phyloP scores from a whole-genome alignment of 257 asterid genomes.

The Petunia secreta region DNA sequence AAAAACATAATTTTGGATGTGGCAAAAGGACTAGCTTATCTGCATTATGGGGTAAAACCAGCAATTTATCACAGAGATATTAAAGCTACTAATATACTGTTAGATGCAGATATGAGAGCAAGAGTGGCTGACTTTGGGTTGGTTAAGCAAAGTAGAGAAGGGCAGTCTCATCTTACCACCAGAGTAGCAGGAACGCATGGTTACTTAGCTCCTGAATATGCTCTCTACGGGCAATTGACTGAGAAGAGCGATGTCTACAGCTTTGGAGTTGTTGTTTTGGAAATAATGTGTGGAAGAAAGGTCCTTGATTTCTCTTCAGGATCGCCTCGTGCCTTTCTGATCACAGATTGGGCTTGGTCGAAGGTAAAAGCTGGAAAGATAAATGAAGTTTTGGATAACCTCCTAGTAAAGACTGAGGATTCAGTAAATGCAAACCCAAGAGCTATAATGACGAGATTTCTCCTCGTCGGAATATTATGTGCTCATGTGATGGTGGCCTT shows the following conservation, averaged over 20 bases:
- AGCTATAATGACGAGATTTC: slow-evolving; percentile 76
- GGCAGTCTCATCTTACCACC: slow-evolving; percentile 86
- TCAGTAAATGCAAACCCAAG: slow-evolving; percentile 56
- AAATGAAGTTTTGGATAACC: slow-evolving; percentile 58
- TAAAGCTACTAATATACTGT: slow-evolving; percentile 78
- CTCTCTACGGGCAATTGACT: slow-evolving; percentile 85
- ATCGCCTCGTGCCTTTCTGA: slow-evolving; percentile 53
- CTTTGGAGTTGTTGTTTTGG: slow-evolving; percentile 85
- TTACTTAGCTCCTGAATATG: slow-evolving; percentile 89
- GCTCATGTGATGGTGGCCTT: slow-evolving; percentile 96
- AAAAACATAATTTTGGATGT: slow-evolving; percentile 80
- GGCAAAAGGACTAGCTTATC: slow-evolving; percentile 72
- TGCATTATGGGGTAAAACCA: slow-evolving; percentile 85
- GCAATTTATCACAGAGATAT: slow-evolving; percentile 85
- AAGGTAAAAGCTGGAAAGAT: slow-evolving; percentile 63
- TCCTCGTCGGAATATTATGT: slow-evolving; percentile 75
- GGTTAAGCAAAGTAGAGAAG: slow-evolving; percentile 73
- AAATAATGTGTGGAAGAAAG: slow-evolving; percentile 92
- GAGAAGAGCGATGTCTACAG: slow-evolving; percentile 94
- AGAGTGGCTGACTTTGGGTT: slow-evolving; percentile 92
- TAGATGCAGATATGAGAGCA: slow-evolving; percentile 85
- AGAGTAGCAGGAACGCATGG: slow-evolving; percentile 96
- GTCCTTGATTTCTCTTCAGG: slow-evolving; percentile 73
- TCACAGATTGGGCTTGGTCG: slow-evolving; percentile 96
- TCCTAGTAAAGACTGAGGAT: slow-evolving; percentile 49